Evolutionary conservation across 78 protist genomes (phyloP).

Genomic region (Guillardia theta): DNA sequence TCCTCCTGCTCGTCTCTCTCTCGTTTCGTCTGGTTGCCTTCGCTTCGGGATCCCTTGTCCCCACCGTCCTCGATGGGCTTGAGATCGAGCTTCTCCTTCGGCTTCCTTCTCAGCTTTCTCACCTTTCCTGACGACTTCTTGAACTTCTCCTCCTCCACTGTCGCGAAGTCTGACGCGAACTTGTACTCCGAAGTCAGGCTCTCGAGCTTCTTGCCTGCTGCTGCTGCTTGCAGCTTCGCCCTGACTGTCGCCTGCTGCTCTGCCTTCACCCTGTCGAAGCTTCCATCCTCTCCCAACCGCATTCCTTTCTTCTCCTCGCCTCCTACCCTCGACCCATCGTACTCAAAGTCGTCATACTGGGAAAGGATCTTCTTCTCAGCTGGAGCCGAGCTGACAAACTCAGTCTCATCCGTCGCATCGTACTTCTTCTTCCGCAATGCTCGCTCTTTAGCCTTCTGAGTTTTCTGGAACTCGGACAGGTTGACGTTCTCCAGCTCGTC

Average conservation of each 20-base stretch:
- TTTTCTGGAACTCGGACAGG: background rate
- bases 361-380: background rate
- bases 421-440: background rate
- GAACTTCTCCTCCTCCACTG: no score
- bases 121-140: background rate
- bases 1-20: background rate
- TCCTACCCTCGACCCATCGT: background rate
- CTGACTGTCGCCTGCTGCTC: background rate
- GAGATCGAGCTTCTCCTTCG: background rate
- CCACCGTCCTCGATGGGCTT: background rate
- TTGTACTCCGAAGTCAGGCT: no score
- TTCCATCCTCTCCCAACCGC: background rate
- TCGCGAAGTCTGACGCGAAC: no score
- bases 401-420: background rate
- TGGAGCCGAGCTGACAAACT: background rate
- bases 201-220: background rate
- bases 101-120: slow-evolving; percentile 4
- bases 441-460: background rate
- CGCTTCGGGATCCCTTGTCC: no score
- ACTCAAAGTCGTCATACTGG: background rate
- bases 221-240: background rate
- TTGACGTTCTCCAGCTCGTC: slow-evolving; percentile 38
- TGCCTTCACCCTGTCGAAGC: background rate
- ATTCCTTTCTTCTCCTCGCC: background rate
- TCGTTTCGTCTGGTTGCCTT: no score